Base-by-base conservation (phyloP, 1,284 basidiomycete genomes). In the Puccinia polysora region DNA sequence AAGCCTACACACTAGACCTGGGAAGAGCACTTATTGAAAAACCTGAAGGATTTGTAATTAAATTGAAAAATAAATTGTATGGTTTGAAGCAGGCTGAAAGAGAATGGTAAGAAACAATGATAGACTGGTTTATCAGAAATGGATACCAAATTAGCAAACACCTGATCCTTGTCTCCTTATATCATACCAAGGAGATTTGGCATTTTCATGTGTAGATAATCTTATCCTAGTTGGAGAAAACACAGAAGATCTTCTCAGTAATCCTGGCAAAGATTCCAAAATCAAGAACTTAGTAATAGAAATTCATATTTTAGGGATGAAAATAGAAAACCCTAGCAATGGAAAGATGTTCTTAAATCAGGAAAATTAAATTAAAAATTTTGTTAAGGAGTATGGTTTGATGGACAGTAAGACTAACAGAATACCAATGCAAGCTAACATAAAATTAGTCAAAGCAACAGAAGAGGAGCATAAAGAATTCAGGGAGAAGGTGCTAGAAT, bases 381-480 rank as follows among this genome's bases (percentile, higher is more conserved):
- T n/a, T 34, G 32, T 18, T 25, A 15, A n/a, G n/a, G 32, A 59
- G n/a, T 18, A 59, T 34, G n/a, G 32, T 2, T 12, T 59, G 15
- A 32, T 34, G 30, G n/a, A n/a, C n/a, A n/a, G n/a, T n/a, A n/a
- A n/a, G n/a, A n/a, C n/a, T n/a, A n/a, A 38, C 15, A 34, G n/a
- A 30, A 59, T 34, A 32, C 56, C 32, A 59, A 59, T 59, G 56
- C 25, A 59, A 59, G 25, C 15, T 34, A 59, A 59, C 15, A 59
- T 59, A 59, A 59, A 36, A 34, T 18, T 59, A 28, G 56, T 34
- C 18, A 59, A 34, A 10, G 2, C 56, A 59, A 59, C 56, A 18
- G 32, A 59, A 18, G 32, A 59, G 15, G 25, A 59, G 38, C n/a
- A 59, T 8, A 18, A 34, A 36, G 56, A 38, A 18, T 34, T 34